Base-by-base conservation (phyloP, 495 filamentous ascomycete species). In the Penicillium waksmanii region DNA sequence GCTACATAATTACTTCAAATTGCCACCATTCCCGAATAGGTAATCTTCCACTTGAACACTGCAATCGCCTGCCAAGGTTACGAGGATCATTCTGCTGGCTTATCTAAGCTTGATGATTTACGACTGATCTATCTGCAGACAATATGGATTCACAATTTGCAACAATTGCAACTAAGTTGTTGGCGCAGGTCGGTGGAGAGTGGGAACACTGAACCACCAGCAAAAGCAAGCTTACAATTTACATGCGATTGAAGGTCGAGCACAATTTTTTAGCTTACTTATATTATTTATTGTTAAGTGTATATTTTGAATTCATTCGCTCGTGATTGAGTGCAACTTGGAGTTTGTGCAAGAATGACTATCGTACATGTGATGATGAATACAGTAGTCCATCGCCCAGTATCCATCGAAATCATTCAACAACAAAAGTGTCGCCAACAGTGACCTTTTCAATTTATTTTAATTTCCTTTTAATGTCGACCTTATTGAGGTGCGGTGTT, bases 401-500 rank as follows among this genome's bases (percentile, higher is more conserved):
- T 51, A 17, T 48, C 11, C 12, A 27, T 25, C 19, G 2, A 27
- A 7, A 25, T 25, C 21, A 52, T 51, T 63, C 51, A 63, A 49
- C 66, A 66, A 63, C 44, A 25, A 3, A 31, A 23, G 61, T 71
- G 40, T 84, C 82, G 73, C 87, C 84, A 62, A 5, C 83, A 82
- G 31, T 81, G 63, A 19, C n/a, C 70, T 66, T 1, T 80, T 73
- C 12, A 85, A 63, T 34, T 73, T 71, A 34, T 85, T 84, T 86
- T 84, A 58, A 79, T 31, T 73, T n/a, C 72, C 83, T 62, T 87
- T 79, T 49, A 81, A 77, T 13, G 84, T 87, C 87, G 75, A 19
- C 58, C 56, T 2, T 68, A 62, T 67, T 74, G 34, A 15, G 79
- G 80, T 34, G 60, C 65, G 38, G 81, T 80, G 27, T 69, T 65